Evolutionary conservation across 306 rosid genomes (phyloP).

Genomic region (Pyrus betulifolia): DNA sequence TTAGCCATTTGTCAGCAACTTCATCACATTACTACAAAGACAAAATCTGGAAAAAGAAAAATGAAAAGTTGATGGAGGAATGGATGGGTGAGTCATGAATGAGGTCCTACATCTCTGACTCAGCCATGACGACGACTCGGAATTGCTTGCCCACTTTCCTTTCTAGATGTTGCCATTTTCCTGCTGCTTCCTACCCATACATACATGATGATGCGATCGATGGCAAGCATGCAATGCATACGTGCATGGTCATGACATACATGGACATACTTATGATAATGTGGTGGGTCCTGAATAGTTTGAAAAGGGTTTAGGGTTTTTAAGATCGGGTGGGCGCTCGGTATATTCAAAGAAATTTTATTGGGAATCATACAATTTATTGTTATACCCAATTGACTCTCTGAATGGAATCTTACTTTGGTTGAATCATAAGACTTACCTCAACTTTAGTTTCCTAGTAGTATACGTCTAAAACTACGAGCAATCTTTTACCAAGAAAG

Average conservation of each 20-base stretch:
- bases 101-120: constrained; percentile 45
- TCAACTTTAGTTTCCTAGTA: no score
- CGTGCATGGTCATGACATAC: neutral
- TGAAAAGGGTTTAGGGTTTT: constrained; percentile 19
- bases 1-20: neutral
- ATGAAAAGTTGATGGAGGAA: neutral
- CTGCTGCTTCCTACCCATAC: neutral
- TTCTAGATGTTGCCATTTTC: neutral
- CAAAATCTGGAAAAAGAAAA: neutral
- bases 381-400: no score
- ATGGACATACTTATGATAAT: neutral
- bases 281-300: neutral
- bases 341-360: no score
- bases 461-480: no score
- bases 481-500: no score
- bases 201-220: neutral
- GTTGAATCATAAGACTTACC: no score
- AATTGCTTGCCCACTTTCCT: neutral
- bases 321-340: neutral
- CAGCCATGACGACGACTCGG: constrained; percentile 45
- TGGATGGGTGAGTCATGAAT: constrained; percentile 22
- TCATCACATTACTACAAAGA: neutral
- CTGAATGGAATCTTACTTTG: no score
- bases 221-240: neutral
- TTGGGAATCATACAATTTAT: no score